Evolutionary conservation across 2,329 filamentous ascomycete species (phyloP), one percentile per base, ranked within the genome.

Genomic region (Sclerotinia minor): DNA sequence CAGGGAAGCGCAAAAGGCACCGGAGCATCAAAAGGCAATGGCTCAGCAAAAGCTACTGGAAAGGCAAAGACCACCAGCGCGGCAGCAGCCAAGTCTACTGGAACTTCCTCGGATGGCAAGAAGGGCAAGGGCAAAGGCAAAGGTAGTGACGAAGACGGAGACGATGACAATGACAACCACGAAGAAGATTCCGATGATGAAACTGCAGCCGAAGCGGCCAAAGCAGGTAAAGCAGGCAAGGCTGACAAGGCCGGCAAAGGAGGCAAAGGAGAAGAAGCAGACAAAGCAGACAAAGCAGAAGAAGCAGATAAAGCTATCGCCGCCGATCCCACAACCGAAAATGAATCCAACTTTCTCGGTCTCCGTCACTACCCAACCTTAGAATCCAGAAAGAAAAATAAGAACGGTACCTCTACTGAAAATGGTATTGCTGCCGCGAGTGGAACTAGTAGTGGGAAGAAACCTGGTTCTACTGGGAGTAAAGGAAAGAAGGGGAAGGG

Each of bases 351-450:
- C 53, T 26, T 35, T 15, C 64, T 73, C 13, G 64, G 70, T 52
- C 70, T 72, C 15, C 67, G 72, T 68, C 53, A 65, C 47, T 38
- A 69, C 3, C 71, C 70, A 8, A 61, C 68, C 0, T 70, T 73
- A 26, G 70, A 73, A 52, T 26, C 67, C 9, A 35, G 72, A 59
- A 73, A 73, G 47, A 59, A 52, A 29, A 69, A 70, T 55, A 72
- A 72, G 68, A 72, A 70, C 21, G 68, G 63, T 32, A 71, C 70
- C 26, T 65, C 70, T 55, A 35, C 60, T 47, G 60, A 38, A 15
- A 72, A 70, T 19, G 68, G 63, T 32, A 71, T 69, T 29, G 66
- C 70, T 47, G 49, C 60, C 41, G 64, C 50, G 15, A 50, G 21
- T 24, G 53, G 21, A 9, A 26, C 52, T 11, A 45, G 44, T 15